phyloP scores from a whole-genome alignment of 257 asterid genomes.

The Penstemon newberryi region DNA sequence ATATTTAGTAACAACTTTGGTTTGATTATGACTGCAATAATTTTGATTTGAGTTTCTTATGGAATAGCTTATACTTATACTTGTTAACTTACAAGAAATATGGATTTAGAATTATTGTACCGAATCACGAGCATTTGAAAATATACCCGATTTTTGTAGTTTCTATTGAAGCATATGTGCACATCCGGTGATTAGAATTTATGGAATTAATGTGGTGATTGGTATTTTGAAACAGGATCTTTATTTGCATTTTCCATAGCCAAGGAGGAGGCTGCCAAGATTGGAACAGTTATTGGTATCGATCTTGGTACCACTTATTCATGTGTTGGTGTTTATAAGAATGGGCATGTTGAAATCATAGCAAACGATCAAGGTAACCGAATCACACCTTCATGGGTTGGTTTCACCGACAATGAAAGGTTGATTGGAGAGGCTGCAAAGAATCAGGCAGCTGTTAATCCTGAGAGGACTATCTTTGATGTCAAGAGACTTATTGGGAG shows the following conservation, averaged over 20 bases:
- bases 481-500: constrained; percentile 79
- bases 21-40: too few relatives aligned
- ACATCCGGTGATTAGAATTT: background rate
- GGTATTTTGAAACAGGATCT: constrained; percentile 45
- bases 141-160: too few relatives aligned
- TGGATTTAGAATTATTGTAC: too few relatives aligned
- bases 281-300: constrained; percentile 76
- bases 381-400: constrained; percentile 82
- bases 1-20: too few relatives aligned
- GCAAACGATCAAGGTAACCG: constrained; percentile 83
- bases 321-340: constrained; percentile 81
- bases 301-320: constrained; percentile 79
- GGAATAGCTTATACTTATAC: too few relatives aligned
- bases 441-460: constrained; percentile 68
- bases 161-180: too few relatives aligned
- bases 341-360: constrained; percentile 73
- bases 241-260: constrained; percentile 49
- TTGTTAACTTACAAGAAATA: too few relatives aligned
- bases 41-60: too few relatives aligned
- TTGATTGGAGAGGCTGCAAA: constrained; percentile 83
- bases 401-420: constrained; percentile 65
- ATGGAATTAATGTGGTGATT: constrained; percentile 16
- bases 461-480: constrained; percentile 76
- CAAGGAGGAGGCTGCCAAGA: constrained; percentile 56
- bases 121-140: too few relatives aligned